Percentiles rank a stretch among this genome's conserved stretches.
Conservation (phyloP, 2,329 filamentous ascomycete species). For the Huntiella bhutanensis region DNA sequence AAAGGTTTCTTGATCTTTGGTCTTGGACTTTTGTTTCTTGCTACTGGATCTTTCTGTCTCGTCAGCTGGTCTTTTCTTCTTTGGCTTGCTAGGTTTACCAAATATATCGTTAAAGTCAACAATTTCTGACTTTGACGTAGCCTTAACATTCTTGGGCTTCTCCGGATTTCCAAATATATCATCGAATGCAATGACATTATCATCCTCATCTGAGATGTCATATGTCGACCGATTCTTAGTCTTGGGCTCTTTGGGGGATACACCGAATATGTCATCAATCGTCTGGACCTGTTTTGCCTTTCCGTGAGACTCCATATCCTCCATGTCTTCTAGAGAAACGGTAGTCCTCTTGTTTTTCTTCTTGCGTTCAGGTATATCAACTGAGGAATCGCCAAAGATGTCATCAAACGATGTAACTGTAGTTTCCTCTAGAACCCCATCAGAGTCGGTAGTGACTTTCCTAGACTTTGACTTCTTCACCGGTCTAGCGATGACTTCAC, state of each 20-base stretch:
- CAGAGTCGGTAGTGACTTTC: too few species aligned
- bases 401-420: conserved; percentile 2
- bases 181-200: not conserved
- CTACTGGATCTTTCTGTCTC: not conserved
- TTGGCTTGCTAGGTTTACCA: not conserved
- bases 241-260: too few species aligned
- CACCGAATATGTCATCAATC: too few species aligned
- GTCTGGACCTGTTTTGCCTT: too few species aligned
- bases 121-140: not conserved
- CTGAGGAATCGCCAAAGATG: conserved; percentile 1
- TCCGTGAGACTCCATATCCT: too few species aligned
- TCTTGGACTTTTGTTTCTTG: not conserved
- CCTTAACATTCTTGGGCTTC: not conserved
- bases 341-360: not conserved
- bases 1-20: not conserved
- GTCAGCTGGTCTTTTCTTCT: not conserved
- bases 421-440: not conserved
- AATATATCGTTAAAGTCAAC: conserved; percentile 5
- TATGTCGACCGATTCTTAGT: too few species aligned
- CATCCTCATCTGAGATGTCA: too few species aligned
- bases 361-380: not conserved
- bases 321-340: too few species aligned
- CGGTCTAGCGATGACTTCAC: too few species aligned
- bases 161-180: not conserved
- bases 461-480: too few species aligned